Conservation (phyloP, 2,329 filamentous ascomycete species). For the Pseudogymnoascus sp. region DNA sequence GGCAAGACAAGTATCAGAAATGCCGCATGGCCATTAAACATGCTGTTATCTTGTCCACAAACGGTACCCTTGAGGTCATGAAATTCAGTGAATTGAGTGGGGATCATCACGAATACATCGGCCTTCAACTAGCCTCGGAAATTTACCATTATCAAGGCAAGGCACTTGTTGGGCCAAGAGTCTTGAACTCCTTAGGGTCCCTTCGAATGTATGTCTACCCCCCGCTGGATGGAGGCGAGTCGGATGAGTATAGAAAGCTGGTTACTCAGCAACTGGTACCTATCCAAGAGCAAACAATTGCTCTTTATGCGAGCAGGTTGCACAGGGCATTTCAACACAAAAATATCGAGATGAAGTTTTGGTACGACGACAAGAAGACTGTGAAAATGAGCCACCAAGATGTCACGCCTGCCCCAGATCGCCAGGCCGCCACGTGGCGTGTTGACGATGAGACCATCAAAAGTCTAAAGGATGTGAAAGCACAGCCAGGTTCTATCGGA, state of each 20-base stretch:
- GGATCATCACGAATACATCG: constrained; percentile 83
- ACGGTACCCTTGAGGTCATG: constrained; percentile 65
- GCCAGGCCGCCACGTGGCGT: constrained; percentile 56
- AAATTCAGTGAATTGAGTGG: constrained; percentile 65
- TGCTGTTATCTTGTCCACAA: constrained; percentile 59
- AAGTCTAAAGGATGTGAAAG: constrained; percentile 36
- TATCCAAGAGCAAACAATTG: constrained; percentile 66
- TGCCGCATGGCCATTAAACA: constrained; percentile 80
- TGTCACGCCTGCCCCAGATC: constrained; percentile 40
- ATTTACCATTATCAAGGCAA: constrained; percentile 82
- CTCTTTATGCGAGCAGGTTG: constrained; percentile 68
- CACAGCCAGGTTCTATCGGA: constrained; percentile 38
- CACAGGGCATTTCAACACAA: constrained; percentile 78
- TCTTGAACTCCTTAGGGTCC: constrained; percentile 75
- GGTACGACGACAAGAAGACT: constrained; percentile 68
- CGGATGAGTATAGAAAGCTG: constrained; percentile 71
- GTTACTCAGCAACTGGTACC: constrained; percentile 66
- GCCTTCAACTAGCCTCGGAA: constrained; percentile 82
- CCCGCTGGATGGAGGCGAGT: constrained; percentile 76
- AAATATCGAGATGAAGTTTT: constrained; percentile 67
- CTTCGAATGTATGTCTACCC: constrained; percentile 69
- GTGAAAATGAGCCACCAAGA: constrained; percentile 58
- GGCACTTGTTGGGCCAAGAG: constrained; percentile 68
- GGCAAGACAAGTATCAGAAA: constrained; percentile 79
- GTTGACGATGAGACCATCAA: constrained; percentile 47